Conservation (phyloP, 1,284 basidiomycete species). For the Cutaneotrichosporon sp. region DNA sequence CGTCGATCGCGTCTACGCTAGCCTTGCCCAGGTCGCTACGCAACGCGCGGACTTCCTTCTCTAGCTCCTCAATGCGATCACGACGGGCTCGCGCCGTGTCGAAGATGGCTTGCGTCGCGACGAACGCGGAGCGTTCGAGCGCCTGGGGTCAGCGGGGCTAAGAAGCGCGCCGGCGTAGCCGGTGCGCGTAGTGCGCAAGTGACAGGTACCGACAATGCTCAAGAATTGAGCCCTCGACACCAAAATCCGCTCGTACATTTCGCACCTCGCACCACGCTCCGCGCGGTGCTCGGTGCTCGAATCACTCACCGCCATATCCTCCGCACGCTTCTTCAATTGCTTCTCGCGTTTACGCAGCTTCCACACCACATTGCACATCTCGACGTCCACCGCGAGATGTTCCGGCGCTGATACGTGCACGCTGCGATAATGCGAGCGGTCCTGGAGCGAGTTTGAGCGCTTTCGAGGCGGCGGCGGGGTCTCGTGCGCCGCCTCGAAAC, state of each 20-base stretch:
- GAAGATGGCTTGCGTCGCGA: constrained; percentile 26
- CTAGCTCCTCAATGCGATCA: constrained; percentile 19
- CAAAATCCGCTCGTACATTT: no score
- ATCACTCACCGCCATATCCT: constrained; percentile 32
- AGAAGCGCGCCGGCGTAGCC: background rate
- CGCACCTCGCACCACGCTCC: background rate
- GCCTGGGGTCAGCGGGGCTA: background rate
- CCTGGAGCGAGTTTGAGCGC: constrained; percentile 20
- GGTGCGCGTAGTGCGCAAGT: background rate
- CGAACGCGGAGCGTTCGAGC: constrained; percentile 21
- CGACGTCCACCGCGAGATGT: constrained; percentile 37
- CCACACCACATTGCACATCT: constrained; percentile 33
- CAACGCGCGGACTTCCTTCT: constrained; percentile 15
- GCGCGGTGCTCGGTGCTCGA: background rate
- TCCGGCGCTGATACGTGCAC: constrained; percentile 5
- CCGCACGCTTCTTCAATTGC: constrained; percentile 25
- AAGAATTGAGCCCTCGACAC: background rate
- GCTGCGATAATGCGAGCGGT: constrained; percentile 14
- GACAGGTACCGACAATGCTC: background rate
- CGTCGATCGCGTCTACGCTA: constrained; percentile 21
- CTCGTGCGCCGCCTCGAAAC: background rate
- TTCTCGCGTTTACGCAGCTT: constrained; percentile 30
- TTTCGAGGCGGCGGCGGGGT: background rate
- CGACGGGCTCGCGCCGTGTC: constrained; percentile 21
- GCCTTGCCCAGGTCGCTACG: constrained; percentile 16